A percentile compares a stretch with the other conserved stretches of the same genome.
phyloP scores from a whole-genome alignment of 768 basidiomycete genomes.

The Boletus edulis region DNA sequence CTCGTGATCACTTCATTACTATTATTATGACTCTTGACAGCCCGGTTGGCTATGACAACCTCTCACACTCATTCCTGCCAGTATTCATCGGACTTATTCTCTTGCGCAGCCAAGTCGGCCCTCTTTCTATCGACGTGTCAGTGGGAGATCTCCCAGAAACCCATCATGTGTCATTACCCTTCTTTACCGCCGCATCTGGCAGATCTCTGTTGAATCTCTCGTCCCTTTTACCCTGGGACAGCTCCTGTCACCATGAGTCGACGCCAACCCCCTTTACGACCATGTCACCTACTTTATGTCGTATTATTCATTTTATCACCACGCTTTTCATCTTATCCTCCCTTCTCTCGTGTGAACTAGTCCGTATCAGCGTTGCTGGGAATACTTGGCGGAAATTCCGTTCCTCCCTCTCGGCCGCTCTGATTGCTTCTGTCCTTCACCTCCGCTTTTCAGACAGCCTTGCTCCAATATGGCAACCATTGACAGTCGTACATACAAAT shows the following conservation, averaged over 20 bases:
- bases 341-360: conserved; percentile 18
- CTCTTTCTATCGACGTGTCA: conserved; percentile 11
- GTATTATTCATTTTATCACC: conserved; percentile 17
- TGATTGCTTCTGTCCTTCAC: conserved; percentile 5
- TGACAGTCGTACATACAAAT: not conserved
- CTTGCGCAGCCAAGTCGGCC: conserved; percentile 16
- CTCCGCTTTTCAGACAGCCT: conserved; percentile 3
- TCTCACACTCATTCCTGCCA: conserved; percentile 9
- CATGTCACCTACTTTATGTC: conserved; percentile 12
- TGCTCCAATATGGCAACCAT: conserved; percentile 16
- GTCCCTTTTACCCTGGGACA: conserved; percentile 20
- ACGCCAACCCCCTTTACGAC: conserved; percentile 11
- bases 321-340: conserved; percentile 9
- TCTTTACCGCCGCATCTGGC: conserved; percentile 13
- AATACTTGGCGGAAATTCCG: conserved; percentile 10
- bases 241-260: conserved; percentile 17
- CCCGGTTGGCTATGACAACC: conserved; percentile 3
- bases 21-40: no score
- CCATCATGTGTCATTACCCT: conserved; percentile 7
- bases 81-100: conserved; percentile 8
- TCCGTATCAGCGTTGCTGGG: conserved; percentile 12
- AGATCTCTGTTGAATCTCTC: conserved; percentile 18
- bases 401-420: conserved; percentile 10
- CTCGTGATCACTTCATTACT: no score
- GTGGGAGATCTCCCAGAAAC: conserved; percentile 19